Evolutionary conservation across 768 basidiomycete species (phyloP).

Genomic region (Cantharellus cinnabarinus): DNA sequence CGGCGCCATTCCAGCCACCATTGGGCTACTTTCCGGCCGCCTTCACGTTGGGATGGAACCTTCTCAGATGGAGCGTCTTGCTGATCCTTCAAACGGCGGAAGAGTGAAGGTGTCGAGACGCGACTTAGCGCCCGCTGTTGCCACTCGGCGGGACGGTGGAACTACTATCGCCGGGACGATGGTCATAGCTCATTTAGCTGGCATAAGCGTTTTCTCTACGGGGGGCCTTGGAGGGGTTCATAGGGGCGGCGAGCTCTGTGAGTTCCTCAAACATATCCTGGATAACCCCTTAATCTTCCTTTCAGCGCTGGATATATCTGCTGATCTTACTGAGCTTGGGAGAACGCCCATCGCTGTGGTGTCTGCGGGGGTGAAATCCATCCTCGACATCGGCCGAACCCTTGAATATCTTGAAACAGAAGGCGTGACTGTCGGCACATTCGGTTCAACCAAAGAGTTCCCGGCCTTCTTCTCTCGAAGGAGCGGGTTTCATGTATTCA

Average conservation of each 20-base stretch:
- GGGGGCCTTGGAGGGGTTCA: constrained; percentile 87
- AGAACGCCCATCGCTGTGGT: constrained; percentile 82
- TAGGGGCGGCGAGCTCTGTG: constrained; percentile 49
- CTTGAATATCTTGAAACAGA: constrained; percentile 54
- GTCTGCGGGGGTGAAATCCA: constrained; percentile 86
- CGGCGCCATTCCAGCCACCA: constrained; percentile 76
- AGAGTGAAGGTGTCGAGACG: constrained; percentile 39
- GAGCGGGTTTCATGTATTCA: constrained; percentile 56
- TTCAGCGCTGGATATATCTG: constrained; percentile 83
- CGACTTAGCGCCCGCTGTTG: constrained; percentile 60
- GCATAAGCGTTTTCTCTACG: constrained; percentile 87
- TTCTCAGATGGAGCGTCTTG: constrained; percentile 45
- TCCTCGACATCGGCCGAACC: constrained; percentile 69
- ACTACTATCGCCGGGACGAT: constrained; percentile 27
- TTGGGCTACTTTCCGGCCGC: constrained; percentile 63
- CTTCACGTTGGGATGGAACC: constrained; percentile 67
- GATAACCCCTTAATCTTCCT: background rate
- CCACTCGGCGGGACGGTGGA: constrained; percentile 52
- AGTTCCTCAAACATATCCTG: constrained; percentile 5
- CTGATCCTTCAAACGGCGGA: constrained; percentile 25
- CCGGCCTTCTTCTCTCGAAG: constrained; percentile 82
- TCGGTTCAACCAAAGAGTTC: constrained; percentile 56
- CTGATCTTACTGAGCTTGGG: constrained; percentile 76
- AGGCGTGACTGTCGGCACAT: constrained; percentile 78
- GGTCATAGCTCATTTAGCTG: constrained; percentile 35